Conservation (phyloP, 2,329 filamentous ascomycete species). For the Macrophomina tecta region DNA sequence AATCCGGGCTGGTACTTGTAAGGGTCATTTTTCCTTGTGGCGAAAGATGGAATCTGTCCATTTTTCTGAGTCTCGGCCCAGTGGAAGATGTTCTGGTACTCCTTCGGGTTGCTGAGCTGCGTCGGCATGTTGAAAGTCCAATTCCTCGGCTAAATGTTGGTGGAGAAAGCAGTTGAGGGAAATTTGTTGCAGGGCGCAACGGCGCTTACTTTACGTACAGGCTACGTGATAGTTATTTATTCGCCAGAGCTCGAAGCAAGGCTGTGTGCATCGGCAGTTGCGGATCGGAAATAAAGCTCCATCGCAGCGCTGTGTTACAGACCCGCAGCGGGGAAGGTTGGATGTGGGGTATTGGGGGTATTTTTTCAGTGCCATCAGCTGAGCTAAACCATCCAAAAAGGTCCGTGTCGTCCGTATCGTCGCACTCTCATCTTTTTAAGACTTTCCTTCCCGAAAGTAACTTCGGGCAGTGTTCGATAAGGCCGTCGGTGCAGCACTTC, state of each 20-base stretch:
- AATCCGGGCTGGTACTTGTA: constrained; percentile 65
- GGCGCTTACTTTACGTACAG: not conserved
- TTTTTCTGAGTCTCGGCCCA: constrained; percentile 68
- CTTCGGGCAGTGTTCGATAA: not conserved
- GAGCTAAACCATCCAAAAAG: not conserved
- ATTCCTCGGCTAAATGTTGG: not conserved
- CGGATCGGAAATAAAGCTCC: not conserved
- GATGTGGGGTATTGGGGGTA: constrained; percentile 14
- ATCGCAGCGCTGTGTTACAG: not conserved
- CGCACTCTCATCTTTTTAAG: not conserved
- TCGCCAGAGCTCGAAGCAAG: not conserved
- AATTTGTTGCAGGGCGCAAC: not conserved
- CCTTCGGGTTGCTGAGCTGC: constrained; percentile 42
- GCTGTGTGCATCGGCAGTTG: constrained; percentile 17
- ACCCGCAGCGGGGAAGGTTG: constrained; percentile 11
- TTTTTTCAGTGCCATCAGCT: not conserved
- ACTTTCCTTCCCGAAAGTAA: not conserved
- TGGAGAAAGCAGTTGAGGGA: not conserved
- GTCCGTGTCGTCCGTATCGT: constrained; percentile 3
- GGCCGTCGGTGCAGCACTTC: not conserved
- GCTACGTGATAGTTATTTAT: not conserved
- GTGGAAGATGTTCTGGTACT: constrained; percentile 47
- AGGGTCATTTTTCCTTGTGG: constrained; percentile 59
- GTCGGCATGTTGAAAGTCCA: constrained; percentile 14
- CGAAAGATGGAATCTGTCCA: constrained; percentile 61